Evolutionary conservation across 2,329 filamentous ascomycete species (phyloP).

Genomic region (Fusarium falciforme): DNA sequence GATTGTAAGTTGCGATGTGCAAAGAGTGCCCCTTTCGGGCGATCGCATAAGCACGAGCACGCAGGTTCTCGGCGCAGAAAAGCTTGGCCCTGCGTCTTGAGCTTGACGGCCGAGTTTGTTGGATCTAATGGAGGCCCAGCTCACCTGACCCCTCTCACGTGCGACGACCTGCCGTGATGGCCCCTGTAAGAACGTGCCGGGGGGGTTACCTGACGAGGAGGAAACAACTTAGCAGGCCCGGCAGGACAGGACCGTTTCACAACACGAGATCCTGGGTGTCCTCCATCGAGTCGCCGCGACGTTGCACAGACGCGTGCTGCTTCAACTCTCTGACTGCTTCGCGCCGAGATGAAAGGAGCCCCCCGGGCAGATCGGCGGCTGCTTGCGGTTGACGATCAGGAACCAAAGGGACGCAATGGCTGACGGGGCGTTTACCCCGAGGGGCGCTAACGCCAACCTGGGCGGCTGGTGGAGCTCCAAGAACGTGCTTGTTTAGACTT

Average conservation of each 20-base stretch:
- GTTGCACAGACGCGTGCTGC: conserved; percentile 12
- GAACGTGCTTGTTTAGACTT: background rate
- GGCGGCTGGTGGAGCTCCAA: background rate
- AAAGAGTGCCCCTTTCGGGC: background rate
- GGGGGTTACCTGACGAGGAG: background rate
- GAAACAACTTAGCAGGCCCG: conserved; percentile 14
- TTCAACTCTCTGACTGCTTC: background rate
- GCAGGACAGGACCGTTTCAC: conserved; percentile 23
- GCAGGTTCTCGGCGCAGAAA: background rate
- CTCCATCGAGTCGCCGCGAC: conserved; percentile 3
- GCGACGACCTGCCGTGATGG: conserved; percentile 7
- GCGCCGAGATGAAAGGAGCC: background rate
- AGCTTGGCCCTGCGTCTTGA: background rate
- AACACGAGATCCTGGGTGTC: conserved; percentile 15
- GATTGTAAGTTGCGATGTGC: background rate
- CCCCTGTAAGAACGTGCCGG: background rate
- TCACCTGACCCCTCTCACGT: conserved; percentile 36
- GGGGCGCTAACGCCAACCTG: background rate
- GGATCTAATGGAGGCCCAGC: background rate
- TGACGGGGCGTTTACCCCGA: conserved; percentile 1
- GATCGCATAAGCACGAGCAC: background rate
- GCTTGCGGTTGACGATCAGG: conserved; percentile 11
- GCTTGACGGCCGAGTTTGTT: background rate
- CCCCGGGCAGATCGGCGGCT: background rate
- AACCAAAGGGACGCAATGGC: background rate